These are phyloP conservation scores for Nicotiana knightiana DNA, from an alignment of 257 asterid species.

Conservation along the genomic window DNA sequence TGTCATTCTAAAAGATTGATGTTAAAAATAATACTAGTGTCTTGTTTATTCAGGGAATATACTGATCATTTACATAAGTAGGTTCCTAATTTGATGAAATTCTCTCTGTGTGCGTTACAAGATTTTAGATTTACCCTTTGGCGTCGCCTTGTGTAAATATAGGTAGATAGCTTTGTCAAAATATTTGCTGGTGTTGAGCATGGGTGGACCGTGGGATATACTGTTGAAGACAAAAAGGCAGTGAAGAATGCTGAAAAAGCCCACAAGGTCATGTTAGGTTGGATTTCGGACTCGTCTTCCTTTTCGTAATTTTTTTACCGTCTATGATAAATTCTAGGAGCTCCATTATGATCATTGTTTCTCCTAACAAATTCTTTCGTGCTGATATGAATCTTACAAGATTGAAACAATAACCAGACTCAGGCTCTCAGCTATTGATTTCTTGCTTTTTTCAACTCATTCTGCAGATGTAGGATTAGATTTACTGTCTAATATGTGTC, in stretches of 20 bases:
- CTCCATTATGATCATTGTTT: not conserved
- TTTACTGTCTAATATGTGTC: not conserved
- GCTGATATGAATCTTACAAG: not conserved
- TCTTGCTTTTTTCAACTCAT: not conserved
- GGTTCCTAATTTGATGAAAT: not conserved
- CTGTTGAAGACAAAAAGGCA: constrained; percentile 28
- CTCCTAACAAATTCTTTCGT: not conserved
- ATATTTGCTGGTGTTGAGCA: constrained; percentile 41
- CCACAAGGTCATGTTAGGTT: constrained; percentile 32
- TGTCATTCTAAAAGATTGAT: not conserved
- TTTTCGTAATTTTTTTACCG: too few relatives aligned
- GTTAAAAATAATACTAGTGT: not conserved
- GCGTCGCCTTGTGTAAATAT: not conserved
- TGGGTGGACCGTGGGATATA: constrained; percentile 56
- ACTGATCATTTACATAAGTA: not conserved
- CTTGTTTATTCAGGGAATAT: not conserved
- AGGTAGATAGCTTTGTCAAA: constrained; percentile 46
- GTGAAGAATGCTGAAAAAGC: constrained; percentile 49
- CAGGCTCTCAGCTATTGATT: not conserved
- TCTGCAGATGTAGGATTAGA: not conserved
- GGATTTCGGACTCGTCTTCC: not conserved
- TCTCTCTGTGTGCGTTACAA: not conserved
- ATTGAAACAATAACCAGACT: not conserved
- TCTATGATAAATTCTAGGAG: not conserved
- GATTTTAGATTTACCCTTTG: not conserved